These are phyloP conservation scores for Ephemerocybe angulata DNA, from an alignment of 768 basidiomycete genomes.

Conservation along the genomic window DNA sequence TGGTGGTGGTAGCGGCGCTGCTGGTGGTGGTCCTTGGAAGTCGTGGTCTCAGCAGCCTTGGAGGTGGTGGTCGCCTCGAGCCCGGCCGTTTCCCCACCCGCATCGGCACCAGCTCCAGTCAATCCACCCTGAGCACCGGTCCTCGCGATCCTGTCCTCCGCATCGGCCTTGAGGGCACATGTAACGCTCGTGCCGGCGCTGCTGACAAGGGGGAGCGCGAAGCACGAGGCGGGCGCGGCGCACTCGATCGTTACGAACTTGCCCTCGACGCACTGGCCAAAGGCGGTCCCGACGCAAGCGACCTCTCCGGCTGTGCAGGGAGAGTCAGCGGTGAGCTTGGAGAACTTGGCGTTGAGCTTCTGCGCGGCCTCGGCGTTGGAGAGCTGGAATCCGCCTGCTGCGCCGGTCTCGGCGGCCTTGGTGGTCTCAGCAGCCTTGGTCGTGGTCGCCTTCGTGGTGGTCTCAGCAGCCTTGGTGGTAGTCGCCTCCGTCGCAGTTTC, in stretches of 20 bases:
- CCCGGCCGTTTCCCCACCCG: not conserved
- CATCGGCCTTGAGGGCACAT: slow-evolving; percentile 48
- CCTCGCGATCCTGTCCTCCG: slow-evolving; percentile 39
- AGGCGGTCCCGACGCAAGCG: slow-evolving; percentile 41
- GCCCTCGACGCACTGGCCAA: slow-evolving; percentile 51
- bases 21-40: too few species aligned
- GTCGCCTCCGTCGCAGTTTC: too few species aligned
- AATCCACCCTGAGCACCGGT: not conserved
- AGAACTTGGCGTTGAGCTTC: slow-evolving; percentile 50
- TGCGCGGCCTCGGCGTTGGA: slow-evolving; percentile 51
- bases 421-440: too few species aligned
- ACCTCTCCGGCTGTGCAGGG: slow-evolving; percentile 44
- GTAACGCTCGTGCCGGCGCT: slow-evolving; percentile 45
- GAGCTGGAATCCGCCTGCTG: slow-evolving; percentile 31
- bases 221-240: slow-evolving; percentile 33
- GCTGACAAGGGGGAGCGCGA: slow-evolving; percentile 54
- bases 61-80: not conserved
- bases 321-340: slow-evolving; percentile 40
- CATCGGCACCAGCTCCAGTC: not conserved
- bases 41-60: too few species aligned
- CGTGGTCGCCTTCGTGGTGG: slow-evolving; percentile 12
- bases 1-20: too few species aligned
- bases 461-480: slow-evolving; percentile 7
- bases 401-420: too few species aligned
- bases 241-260: slow-evolving; percentile 40